Evolutionary conservation across 2,329 filamentous ascomycete genomes (phyloP).

Genomic region (Cladophialophora immunda): DNA sequence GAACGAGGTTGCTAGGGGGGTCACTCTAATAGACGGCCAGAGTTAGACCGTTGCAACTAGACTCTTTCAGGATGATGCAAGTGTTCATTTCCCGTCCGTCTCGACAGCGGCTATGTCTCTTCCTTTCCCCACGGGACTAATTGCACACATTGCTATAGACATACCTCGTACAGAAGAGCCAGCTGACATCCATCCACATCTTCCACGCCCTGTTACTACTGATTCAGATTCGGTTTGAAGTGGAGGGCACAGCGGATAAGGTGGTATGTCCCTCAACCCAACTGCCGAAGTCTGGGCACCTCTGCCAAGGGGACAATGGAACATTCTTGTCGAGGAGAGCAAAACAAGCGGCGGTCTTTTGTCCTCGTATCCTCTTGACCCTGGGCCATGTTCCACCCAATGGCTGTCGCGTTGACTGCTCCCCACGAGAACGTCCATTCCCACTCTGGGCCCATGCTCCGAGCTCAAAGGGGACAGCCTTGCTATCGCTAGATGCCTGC

Average conservation of each 20-base stretch:
- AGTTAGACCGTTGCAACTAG: neutral
- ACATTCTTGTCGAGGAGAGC: neutral
- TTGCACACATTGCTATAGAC: too few relatives aligned
- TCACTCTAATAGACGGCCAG: neutral
- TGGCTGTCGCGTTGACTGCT: neutral
- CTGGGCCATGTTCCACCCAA: neutral
- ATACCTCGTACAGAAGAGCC: neutral
- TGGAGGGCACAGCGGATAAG: slow-evolving; percentile 1
- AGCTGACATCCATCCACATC: neutral
- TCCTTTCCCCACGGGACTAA: too few relatives aligned
- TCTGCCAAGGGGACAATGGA: slow-evolving; percentile 5
- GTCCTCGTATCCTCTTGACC: slow-evolving; percentile 2
- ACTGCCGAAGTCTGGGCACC: slow-evolving; percentile 21
- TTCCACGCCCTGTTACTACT: neutral
- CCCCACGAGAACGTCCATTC: neutral
- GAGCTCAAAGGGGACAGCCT: slow-evolving; percentile 21
- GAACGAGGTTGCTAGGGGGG: neutral
- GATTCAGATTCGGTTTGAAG: neutral
- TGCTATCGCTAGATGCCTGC: neutral
- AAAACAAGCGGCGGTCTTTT: neutral
- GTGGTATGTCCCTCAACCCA: neutral
- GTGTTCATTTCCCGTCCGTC: too few relatives aligned
- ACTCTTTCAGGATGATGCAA: neutral
- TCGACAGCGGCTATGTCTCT: neutral
- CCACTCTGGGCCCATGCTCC: slow-evolving; percentile 5